Conservation (phyloP, 2,329 filamentous ascomycete species). For the Curvularia eragrostidis region DNA sequence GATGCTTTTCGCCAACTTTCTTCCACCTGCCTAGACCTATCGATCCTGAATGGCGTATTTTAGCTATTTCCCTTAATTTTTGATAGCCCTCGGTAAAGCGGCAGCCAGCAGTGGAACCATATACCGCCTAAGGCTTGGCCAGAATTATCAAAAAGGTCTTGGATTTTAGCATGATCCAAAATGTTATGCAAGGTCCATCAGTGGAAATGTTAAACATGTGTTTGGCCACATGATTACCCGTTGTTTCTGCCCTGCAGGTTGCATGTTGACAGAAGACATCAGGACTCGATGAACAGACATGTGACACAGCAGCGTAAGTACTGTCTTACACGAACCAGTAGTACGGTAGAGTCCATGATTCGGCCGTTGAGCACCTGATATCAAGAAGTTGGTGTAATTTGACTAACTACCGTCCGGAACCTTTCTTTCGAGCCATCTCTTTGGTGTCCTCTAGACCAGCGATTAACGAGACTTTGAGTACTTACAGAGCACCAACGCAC, state of each 20-base stretch:
- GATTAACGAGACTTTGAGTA: background rate
- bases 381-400: background rate
- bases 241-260: background rate
- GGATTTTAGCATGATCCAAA: background rate
- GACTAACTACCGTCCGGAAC: background rate
- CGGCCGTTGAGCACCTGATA: background rate
- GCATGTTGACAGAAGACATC: background rate
- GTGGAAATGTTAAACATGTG: background rate
- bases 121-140: background rate
- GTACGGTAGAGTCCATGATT: background rate
- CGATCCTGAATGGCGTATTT: background rate
- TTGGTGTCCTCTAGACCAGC: background rate
- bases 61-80: background rate
- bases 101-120: background rate
- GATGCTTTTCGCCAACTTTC: constrained; percentile 83
- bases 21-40: constrained; percentile 77
- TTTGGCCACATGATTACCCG: background rate
- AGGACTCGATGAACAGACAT: background rate
- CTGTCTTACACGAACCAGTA: constrained; percentile 1
- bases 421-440: background rate
- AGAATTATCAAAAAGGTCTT: background rate
- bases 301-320: constrained; percentile 5
- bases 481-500: background rate
- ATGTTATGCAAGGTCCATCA: background rate
- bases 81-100: background rate